Evolutionary conservation across 805 yeast species (phyloP), one percentile per base, ranked within the genome.

Genomic region (Blastobotrys americana): DNA sequence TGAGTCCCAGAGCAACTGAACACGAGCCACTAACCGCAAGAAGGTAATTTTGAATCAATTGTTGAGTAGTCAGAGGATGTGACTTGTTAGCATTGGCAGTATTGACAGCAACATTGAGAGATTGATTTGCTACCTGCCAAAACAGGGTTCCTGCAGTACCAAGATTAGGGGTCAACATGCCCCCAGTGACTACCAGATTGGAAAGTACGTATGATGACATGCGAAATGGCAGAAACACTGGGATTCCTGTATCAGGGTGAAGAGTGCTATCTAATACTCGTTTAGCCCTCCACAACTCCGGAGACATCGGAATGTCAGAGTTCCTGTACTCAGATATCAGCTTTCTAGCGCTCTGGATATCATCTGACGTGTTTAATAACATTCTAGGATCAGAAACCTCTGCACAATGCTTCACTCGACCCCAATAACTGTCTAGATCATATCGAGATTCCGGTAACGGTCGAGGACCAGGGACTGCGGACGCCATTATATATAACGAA

Each of bases 61-160:
- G 96, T 42, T 69, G 56, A 0, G 89, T 83, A 3, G 90, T 71
- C 64, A 93, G 71, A 0, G 96, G 96, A 56, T 89, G 95, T 0
- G 95, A 84, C 61, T 93, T 93, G 70, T 93, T 93, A 27, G 96
- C 90, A 60, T 93, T 93, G 36, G 97, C 93, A 35, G 93, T 86
- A 66, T 93, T 93, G 54, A 93, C 86, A 2, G 98, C 98, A 45
- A 93, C 99, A 59, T 93, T 93, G 52, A 93, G 73, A 18, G 96
- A 86, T 67, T 93, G 99, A 67, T 93, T 93, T 17, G 97, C 95
- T 62, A 93, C 78, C 68, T 93, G 99, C 99, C 98, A 93, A 66
- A 93, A 90, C 18, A 88, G 61, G 0, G 97, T 90, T 33, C 98
- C 99, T 0, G 75, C 78, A 6, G 88, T 79, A 6, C 95, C 94